A percentile compares a stretch with the other conserved stretches of the same genome.
These are phyloP conservation scores for Russula brevipes DNA, from an alignment of 768 basidiomycete species.

Conservation along the genomic window DNA sequence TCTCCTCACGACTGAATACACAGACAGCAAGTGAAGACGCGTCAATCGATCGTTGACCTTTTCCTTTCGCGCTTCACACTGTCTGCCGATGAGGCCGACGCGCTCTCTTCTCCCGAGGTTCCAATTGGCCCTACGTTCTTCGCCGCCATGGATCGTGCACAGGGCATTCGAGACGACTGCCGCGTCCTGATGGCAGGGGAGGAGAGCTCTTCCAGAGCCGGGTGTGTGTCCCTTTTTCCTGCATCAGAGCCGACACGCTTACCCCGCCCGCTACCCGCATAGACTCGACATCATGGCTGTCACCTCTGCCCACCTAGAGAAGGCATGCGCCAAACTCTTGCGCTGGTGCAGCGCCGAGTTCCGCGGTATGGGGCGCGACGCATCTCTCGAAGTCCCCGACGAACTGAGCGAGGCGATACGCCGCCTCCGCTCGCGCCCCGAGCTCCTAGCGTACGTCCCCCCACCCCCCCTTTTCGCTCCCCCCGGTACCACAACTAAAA, in stretches of 20 bases:
- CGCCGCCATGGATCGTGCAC: conserved; percentile 79
- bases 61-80: conserved; percentile 89
- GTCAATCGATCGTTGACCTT: conserved; percentile 64
- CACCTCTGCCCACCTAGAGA: conserved; percentile 78
- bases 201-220: conserved; percentile 69
- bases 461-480: background rate
- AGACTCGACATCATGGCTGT: conserved; percentile 87
- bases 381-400: conserved; percentile 60
- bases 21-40: conserved; percentile 67
- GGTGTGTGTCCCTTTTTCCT: conserved; percentile 40
- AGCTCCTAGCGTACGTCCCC: conserved; percentile 60
- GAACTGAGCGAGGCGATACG: conserved; percentile 67
- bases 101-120: conserved; percentile 73
- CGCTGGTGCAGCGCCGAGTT: conserved; percentile 86
- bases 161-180: conserved; percentile 79
- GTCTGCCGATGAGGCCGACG: conserved; percentile 60
- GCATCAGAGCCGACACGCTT: background rate
- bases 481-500: background rate
- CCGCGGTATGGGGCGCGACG: conserved; percentile 67
- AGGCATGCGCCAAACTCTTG: conserved; percentile 83
- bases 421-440: conserved; percentile 71
- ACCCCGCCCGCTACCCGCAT: background rate
- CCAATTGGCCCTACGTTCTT: conserved; percentile 74
- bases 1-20: conserved; percentile 7
- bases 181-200: conserved; percentile 82